Percentiles rank a stretch among this genome's conserved stretches.
These are phyloP conservation scores for Trametes versicolor DNA, from an alignment of 1,284 basidiomycete species.

Conservation along the genomic window DNA sequence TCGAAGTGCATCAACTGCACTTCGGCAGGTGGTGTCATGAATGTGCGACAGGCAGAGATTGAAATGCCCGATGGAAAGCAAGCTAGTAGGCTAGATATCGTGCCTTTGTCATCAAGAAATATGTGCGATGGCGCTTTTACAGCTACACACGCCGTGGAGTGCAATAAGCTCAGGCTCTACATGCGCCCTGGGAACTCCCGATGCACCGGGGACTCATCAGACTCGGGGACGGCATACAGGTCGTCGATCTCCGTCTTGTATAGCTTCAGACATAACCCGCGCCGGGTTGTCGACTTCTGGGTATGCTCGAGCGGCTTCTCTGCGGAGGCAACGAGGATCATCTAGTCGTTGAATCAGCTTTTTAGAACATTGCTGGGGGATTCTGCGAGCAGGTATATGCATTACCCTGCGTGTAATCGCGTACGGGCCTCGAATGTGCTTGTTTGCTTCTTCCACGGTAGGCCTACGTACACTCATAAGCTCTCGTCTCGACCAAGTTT, in stretches of 20 bases:
- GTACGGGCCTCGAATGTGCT: not conserved
- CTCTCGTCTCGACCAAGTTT: too few species aligned
- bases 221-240: conserved; percentile 35
- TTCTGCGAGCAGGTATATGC: not conserved
- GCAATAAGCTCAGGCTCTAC: too few species aligned
- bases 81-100: too few species aligned
- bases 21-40: too few species aligned
- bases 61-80: too few species aligned
- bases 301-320: conserved; percentile 46
- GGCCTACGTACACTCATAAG: not conserved
- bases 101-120: too few species aligned
- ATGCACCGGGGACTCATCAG: too few species aligned
- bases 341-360: conserved; percentile 27
- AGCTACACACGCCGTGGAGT: too few species aligned
- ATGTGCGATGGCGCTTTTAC: too few species aligned
- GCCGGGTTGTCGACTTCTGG: conserved; percentile 43
- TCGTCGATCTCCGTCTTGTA: conserved; percentile 45
- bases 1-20: too few species aligned
- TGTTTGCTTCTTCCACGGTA: conserved; percentile 19
- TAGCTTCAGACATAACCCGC: conserved; percentile 41
- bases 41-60: too few species aligned
- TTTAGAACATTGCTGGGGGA: not conserved
- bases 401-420: conserved; percentile 6
- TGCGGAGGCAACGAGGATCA: conserved; percentile 44
- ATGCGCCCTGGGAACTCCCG: too few species aligned